Evolutionary conservation across 2,329 filamentous ascomycete genomes (phyloP), one percentile per base, ranked within the genome.

Genomic region (Colletotrichum neosansevieriae): DNA sequence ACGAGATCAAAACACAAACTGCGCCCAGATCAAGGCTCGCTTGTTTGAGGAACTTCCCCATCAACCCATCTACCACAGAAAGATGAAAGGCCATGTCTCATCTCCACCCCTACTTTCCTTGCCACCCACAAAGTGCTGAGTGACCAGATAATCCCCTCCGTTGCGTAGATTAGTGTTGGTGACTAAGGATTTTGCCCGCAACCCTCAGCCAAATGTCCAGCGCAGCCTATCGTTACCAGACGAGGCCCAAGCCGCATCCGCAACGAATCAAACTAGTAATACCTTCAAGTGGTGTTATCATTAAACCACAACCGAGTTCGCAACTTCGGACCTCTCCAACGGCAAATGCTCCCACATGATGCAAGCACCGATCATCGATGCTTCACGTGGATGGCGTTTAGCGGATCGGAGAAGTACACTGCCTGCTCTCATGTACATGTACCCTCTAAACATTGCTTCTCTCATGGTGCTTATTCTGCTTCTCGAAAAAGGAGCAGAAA

Each of bases 211-310:
- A 45, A 60, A 56, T n/a, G 15, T 34, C 21, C 49, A 42, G 42
- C 24, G 17, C 47, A 47, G 54, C 24, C 50, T 15, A 44, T 68
- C 47, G 61, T 65, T 61, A 65, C 49, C 40, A 59, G 65, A 65
- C 34, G 57, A 59, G 65, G 65, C 44, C 57, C 24, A 42, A 17
- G 38, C 19, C 11, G 49, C 19, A 6, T 56, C 17, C 44, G 42
- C 34, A 24, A n/a, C 6, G 40, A 13, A 47, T 40, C 12, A 47
- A 49, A 51, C 7, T 21, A 63, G 34, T 11, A 21, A 42, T 10
- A 12, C 15, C 15, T n/a, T 32, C 12, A 15, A 32, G 6, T 57
- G 58, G 42, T 67, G 61, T 60, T 34, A 47, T 56, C 32, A 32
- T 50, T 59, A 24, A 24, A 54, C 32, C 21, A 38, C 13, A n/a